These are phyloP conservation scores for Physcia stellaris DNA, from an alignment of 495 filamentous ascomycete genomes.

Conservation along the genomic window DNA sequence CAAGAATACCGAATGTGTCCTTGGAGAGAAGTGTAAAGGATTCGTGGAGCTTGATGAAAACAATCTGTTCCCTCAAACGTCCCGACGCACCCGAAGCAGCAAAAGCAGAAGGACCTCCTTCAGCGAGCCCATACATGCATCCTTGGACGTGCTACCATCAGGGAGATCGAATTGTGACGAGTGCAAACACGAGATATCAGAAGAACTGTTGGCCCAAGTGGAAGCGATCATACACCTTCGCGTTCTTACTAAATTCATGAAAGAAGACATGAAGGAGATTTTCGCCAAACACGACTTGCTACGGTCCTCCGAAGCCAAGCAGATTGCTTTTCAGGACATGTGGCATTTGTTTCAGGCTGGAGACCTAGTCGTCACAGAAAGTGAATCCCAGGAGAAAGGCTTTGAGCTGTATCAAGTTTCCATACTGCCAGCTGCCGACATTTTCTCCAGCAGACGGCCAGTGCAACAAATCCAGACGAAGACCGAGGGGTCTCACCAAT, in stretches of 20 bases:
- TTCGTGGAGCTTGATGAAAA: background rate
- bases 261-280: conserved; percentile 14
- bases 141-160: background rate
- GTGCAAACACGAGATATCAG: conserved; percentile 10
- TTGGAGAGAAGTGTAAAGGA: conserved; percentile 7
- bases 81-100: background rate
- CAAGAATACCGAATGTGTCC: conserved; percentile 3
- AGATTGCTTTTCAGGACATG: conserved; percentile 24
- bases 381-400: conserved; percentile 10
- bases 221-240: conserved; percentile 17
- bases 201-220: conserved; percentile 9
- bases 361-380: conserved; percentile 11
- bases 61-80: background rate
- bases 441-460: conserved; percentile 7
- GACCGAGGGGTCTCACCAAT: conserved; percentile 6
- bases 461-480: conserved; percentile 12
- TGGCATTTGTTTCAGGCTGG: conserved; percentile 29
- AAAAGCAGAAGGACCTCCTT: background rate
- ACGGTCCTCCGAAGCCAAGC: conserved; percentile 10
- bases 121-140: background rate
- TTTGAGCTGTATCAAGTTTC: conserved; percentile 5
- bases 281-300: conserved; percentile 7
- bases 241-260: conserved; percentile 19
- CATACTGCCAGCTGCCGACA: conserved; percentile 5
- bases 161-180: background rate